Conservation (phyloP, 768 basidiomycete species). For the Tulasnella sp. region DNA sequence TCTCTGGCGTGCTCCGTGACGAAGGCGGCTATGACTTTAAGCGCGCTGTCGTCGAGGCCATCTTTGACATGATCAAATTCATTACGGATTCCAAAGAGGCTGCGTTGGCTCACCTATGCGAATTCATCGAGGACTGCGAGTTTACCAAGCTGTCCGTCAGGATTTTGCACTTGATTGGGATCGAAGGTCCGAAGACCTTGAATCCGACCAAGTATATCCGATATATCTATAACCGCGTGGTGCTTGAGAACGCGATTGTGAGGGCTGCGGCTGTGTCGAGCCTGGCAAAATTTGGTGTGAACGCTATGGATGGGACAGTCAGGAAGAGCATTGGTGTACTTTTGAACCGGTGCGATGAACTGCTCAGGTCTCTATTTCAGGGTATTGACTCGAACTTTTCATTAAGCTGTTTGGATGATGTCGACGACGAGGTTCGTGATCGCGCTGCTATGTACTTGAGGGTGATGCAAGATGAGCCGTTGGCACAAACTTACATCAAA, state of each 20-base stretch:
- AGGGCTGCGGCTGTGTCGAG: conserved; percentile 91
- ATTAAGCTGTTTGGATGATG: conserved; percentile 84
- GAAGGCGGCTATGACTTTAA: conserved; percentile 99
- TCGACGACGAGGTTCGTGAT: conserved; percentile 97
- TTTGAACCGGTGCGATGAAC: conserved; percentile 52
- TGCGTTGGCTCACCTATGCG: conserved; percentile 94
- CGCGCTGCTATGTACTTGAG: conserved; percentile 91
- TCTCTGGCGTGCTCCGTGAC: conserved; percentile 91
- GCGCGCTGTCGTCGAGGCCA: conserved; percentile 96
- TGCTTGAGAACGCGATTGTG: conserved; percentile 95
- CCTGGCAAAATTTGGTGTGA: conserved; percentile 93
- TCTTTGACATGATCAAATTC: conserved; percentile 99
- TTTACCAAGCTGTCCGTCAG: conserved; percentile 98
- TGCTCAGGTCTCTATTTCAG: neutral
- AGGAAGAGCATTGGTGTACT: conserved; percentile 82
- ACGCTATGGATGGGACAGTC: conserved; percentile 63
- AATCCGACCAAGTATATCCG: conserved; percentile 98
- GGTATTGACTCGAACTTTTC: conserved; percentile 10
- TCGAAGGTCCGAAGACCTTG: conserved; percentile 92
- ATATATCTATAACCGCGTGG: conserved; percentile 99
- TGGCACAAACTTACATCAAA: conserved; percentile 82
- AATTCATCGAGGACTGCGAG: conserved; percentile 99
- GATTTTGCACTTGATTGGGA: conserved; percentile 86
- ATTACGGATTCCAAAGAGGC: conserved; percentile 94
- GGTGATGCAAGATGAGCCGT: conserved; percentile 61